These are phyloP conservation scores for Neopestalotiopsis rosae DNA, from an alignment of 2,329 filamentous ascomycete genomes.

Conservation along the genomic window DNA sequence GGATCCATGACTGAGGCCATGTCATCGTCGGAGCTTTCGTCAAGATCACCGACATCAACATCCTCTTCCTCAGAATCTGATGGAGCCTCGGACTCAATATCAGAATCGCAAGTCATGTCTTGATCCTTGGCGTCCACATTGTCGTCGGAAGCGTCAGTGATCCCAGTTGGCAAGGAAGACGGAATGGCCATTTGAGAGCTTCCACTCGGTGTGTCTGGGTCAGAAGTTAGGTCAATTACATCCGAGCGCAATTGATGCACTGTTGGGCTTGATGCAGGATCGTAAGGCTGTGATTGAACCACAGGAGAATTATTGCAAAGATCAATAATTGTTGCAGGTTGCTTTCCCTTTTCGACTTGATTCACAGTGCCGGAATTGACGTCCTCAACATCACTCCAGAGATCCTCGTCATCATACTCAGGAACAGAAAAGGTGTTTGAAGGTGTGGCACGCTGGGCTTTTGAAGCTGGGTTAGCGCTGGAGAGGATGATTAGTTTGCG, in stretches of 20 bases:
- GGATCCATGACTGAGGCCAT: not conserved
- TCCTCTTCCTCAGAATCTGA: not conserved
- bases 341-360: not conserved
- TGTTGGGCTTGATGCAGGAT: not conserved
- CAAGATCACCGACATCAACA: not conserved
- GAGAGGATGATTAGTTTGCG: not conserved
- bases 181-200: not conserved
- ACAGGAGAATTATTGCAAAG: not conserved
- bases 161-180: not conserved
- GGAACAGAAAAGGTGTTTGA: slow-evolving; percentile 15
- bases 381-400: not conserved
- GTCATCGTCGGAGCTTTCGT: not conserved
- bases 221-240: slow-evolving; percentile 15
- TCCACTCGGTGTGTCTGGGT: not conserved
- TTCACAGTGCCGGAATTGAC: not conserved
- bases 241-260: not conserved
- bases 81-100: not conserved
- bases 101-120: not conserved
- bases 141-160: not conserved
- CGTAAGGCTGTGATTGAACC: not conserved
- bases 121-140: not conserved
- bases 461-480: not conserved
- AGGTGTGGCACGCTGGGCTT: slow-evolving; percentile 1
- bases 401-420: slow-evolving; percentile 12
- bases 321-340: not conserved